A percentile compares a stretch with the other conserved stretches of the same genome.
These are phyloP conservation scores for Evernia prunastri DNA, from an alignment of 495 filamentous ascomycete genomes.

Conservation along the genomic window DNA sequence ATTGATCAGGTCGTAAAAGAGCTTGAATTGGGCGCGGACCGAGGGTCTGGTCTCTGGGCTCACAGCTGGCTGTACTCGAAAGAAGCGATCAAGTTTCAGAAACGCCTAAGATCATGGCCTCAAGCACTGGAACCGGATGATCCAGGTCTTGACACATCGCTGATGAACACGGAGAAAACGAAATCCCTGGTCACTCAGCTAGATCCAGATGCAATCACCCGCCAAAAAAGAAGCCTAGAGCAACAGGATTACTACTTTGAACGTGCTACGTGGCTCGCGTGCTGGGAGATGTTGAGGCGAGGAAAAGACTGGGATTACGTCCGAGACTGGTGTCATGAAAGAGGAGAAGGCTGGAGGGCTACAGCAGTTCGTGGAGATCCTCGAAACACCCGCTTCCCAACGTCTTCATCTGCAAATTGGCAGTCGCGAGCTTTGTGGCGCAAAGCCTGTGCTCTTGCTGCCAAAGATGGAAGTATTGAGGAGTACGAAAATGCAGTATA, in stretches of 20 bases:
- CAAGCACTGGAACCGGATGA: conserved; percentile 55
- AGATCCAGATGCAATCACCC: conserved; percentile 80
- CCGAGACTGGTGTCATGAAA: conserved; percentile 69
- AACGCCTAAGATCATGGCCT: conserved; percentile 62
- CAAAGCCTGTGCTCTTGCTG: conserved; percentile 70
- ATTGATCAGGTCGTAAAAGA: conserved; percentile 70
- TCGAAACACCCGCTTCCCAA: conserved; percentile 9
- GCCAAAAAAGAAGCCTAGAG: conserved; percentile 68
- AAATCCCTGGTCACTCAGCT: conserved; percentile 76
- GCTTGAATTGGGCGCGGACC: conserved; percentile 53
- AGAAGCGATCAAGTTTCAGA: conserved; percentile 80
- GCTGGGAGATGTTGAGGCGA: conserved; percentile 80
- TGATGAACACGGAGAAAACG: conserved; percentile 51
- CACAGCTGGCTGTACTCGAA: conserved; percentile 91
- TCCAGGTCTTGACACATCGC: conserved; percentile 48
- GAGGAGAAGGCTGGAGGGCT: conserved; percentile 80
- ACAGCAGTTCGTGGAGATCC: conserved; percentile 51
- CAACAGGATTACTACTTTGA: conserved; percentile 80
- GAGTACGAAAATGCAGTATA: conserved; percentile 87
- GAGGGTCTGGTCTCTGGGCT: conserved; percentile 61
- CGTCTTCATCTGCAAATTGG: conserved; percentile 13
- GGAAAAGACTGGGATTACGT: conserved; percentile 66
- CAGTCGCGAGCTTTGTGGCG: conserved; percentile 62
- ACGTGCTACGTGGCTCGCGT: conserved; percentile 76
- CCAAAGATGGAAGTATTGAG: conserved; percentile 57